Evolutionary conservation across 2,329 filamentous ascomycete genomes (phyloP).

Genomic region (Penicillium sp.): DNA sequence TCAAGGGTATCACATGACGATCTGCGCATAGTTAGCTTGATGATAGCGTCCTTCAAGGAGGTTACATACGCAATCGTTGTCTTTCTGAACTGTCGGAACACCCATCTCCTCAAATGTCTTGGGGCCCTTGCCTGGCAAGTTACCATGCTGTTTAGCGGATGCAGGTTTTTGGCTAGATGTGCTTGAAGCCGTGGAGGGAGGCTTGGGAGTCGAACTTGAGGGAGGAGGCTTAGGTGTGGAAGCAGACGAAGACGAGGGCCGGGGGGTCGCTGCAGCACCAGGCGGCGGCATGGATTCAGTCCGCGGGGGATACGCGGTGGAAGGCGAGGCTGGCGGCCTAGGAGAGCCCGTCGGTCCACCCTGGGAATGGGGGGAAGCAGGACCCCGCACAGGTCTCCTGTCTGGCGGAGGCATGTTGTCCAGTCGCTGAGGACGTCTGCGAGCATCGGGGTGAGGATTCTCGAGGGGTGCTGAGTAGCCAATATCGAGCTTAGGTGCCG

Average conservation of each 20-base stretch:
- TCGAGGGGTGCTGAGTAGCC: constrained; percentile 44
- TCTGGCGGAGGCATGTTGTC: too few relatives aligned
- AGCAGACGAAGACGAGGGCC: constrained; percentile 33
- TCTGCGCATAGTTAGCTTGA: constrained; percentile 23
- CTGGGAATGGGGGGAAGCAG: too few relatives aligned
- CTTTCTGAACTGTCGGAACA: constrained; percentile 72
- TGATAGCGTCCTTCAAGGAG: neutral
- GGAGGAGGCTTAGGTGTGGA: constrained; percentile 33
- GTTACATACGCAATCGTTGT: constrained; percentile 75
- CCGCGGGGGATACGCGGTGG: too few relatives aligned
- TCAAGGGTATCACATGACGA: constrained; percentile 40
- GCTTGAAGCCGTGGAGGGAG: too few relatives aligned
- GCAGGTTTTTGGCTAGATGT: too few relatives aligned
- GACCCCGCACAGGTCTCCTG: too few relatives aligned
- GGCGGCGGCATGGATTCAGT: too few relatives aligned
- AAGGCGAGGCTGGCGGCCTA: too few relatives aligned
- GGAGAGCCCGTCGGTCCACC: too few relatives aligned
- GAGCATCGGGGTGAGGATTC: too few relatives aligned
- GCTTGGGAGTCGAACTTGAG: constrained; percentile 16
- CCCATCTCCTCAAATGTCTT: constrained; percentile 99
- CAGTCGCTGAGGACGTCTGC: too few relatives aligned
- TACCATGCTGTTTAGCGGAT: constrained; percentile 33
- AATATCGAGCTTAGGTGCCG: constrained; percentile 37
- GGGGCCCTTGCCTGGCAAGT: constrained; percentile 60
- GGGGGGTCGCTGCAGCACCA: too few relatives aligned